These are phyloP conservation scores for Alternaria gaisen DNA, from an alignment of 2,329 filamentous ascomycete genomes.

Conservation along the genomic window DNA sequence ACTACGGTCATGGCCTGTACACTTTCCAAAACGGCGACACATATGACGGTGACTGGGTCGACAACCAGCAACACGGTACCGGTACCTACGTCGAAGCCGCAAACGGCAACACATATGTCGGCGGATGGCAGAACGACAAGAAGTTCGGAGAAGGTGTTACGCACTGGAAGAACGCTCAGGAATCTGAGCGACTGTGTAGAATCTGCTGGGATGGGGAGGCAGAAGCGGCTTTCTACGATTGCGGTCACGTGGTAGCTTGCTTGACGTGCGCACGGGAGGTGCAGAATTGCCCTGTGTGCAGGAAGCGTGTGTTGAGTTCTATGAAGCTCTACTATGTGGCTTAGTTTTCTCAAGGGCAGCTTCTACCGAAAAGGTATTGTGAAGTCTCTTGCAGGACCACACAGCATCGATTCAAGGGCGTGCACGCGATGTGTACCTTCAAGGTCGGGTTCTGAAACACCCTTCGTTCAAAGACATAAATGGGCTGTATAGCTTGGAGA, in stretches of 20 bases:
- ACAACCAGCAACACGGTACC: conserved; percentile 70
- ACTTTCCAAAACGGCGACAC: conserved; percentile 72
- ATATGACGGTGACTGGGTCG: conserved; percentile 65
- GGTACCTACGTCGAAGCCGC: conserved; percentile 65
- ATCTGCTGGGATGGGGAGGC: conserved; percentile 70
- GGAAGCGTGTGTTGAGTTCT: conserved; percentile 64
- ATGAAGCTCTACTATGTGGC: conserved; percentile 64
- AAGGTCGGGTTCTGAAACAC: neutral
- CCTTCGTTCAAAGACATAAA: neutral
- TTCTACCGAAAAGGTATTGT: neutral
- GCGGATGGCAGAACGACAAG: conserved; percentile 68
- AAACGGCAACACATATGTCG: conserved; percentile 68
- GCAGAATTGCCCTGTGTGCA: conserved; percentile 68
- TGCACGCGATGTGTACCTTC: neutral
- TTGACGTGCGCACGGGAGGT: conserved; percentile 67
- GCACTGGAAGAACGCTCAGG: conserved; percentile 68
- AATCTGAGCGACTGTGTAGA: conserved; percentile 66
- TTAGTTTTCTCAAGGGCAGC: conserved; percentile 18
- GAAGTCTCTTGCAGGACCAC: neutral
- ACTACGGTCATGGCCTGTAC: conserved; percentile 66
- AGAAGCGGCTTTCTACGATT: conserved; percentile 69
- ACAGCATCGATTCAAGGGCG: neutral
- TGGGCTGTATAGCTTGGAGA: neutral
- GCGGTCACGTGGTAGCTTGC: conserved; percentile 70
- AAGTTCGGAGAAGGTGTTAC: conserved; percentile 69